These are phyloP conservation scores for Xylariales sp. DNA, from an alignment of 2,329 filamentous ascomycete genomes.

Conservation along the genomic window DNA sequence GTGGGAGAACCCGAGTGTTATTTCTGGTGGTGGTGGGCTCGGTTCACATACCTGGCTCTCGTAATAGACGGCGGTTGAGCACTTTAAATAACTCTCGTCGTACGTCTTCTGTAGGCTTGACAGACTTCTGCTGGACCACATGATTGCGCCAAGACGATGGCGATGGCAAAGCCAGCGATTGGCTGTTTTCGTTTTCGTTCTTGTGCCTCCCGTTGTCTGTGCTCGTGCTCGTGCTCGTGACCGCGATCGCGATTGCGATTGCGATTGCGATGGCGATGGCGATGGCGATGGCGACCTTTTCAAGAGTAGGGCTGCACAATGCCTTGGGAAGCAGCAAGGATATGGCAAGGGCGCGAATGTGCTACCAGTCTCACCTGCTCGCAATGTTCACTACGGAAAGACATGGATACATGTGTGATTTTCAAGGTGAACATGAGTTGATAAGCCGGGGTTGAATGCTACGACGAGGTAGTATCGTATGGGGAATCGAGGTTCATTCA, in stretches of 20 bases:
- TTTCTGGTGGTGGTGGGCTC: neutral
- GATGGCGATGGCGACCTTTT: neutral
- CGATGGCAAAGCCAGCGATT: neutral
- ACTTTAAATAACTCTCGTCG: constrained; percentile 94
- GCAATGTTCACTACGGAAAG: constrained; percentile 13
- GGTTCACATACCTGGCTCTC: constrained; percentile 79
- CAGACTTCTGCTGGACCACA: constrained; percentile 67
- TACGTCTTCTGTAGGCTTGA: constrained; percentile 95
- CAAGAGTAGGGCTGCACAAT: neutral
- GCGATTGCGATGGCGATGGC: too few species aligned
- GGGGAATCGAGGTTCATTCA: neutral
- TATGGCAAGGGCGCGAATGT: constrained; percentile 20
- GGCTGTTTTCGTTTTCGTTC: constrained; percentile 5
- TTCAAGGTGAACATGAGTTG: neutral
- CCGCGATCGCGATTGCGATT: too few species aligned
- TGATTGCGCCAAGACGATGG: constrained; percentile 46
- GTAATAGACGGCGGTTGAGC: constrained; percentile 95
- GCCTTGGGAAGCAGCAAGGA: constrained; percentile 27
- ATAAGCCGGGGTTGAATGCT: neutral
- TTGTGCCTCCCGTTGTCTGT: neutral
- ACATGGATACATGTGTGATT: constrained; percentile 11
- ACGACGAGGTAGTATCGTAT: neutral
- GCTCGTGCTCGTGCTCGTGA: neutral
- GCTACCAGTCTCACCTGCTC: constrained; percentile 21
- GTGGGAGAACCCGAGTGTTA: neutral